Base-by-base conservation (phyloP, 768 basidiomycete species). In the Trametes cubensis region DNA sequence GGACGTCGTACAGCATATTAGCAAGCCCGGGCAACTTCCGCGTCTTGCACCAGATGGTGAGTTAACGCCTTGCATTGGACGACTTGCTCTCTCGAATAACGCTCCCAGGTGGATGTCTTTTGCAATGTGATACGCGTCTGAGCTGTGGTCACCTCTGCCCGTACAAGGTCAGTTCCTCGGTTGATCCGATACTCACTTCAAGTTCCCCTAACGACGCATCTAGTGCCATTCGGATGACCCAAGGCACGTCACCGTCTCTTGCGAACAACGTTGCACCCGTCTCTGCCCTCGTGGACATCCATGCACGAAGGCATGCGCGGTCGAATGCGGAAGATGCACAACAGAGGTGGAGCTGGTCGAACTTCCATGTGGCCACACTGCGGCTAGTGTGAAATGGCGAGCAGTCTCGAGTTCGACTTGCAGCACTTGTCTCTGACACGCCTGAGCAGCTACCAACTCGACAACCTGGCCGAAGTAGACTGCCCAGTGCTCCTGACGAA, bases 81-180 rank as follows among this genome's bases (percentile, higher is more conserved):
- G 10, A 6, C 5, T 34, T 34, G 34, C 10, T 34, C 11, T 5
- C 10, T 28, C 10, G 2, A 34, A 34, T 10, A 34, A 30, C 8
- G 30, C 46, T 25, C 25, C 30, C 34, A 84, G 88, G 88, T 26
- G 88, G 88, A 2, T 90, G 88, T 68, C 73, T 88, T 54, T 73
- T 72, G 26, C 76, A 81, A 7, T 90, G 88, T 63, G 78, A 80
- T 38, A 73, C 75, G 10, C 74, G 77, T 25, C 73, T 90, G 26
- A 73, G 75, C 25, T 90, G 88, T 64, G 88, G 88, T 2, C 88
- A 90, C 67, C 70, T 78, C 2, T 90, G 88, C 68, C 83, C 84
- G 0, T 85, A 79, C 66, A 85, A 85, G 73, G 86, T 85, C 69
- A 41, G 69, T 34, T 34, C 10, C 6, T 34, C 34, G 34, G 34